These are phyloP conservation scores for Diaporthe velutina DNA, from an alignment of 2,329 filamentous ascomycete genomes.

Conservation along the genomic window DNA sequence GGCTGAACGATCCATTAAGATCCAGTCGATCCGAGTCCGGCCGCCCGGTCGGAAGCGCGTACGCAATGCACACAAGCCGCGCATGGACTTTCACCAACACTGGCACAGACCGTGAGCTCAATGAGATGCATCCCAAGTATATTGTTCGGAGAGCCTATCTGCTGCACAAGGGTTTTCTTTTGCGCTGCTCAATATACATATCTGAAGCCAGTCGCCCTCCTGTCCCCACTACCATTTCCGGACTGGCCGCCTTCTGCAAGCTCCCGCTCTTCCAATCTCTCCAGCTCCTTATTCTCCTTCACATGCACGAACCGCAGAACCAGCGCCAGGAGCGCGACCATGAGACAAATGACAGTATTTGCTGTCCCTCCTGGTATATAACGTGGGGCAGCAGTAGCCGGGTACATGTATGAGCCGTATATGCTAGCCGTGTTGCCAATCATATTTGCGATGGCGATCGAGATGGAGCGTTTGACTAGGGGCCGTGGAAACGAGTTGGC, in stretches of 20 bases:
- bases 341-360: conserved; percentile 72
- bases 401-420: conserved; percentile 63
- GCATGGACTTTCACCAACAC: conserved; percentile 15
- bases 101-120: background rate
- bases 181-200: conserved; percentile 45
- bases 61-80: conserved; percentile 14
- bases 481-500: conserved; percentile 80
- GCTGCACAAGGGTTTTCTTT: background rate
- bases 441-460: conserved; percentile 76
- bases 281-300: conserved; percentile 72
- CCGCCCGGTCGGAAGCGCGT: background rate
- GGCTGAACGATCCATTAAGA: background rate
- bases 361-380: conserved; percentile 69
- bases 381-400: conserved; percentile 54
- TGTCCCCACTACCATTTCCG: conserved; percentile 46
- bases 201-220: conserved; percentile 46
- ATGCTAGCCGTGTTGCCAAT: conserved; percentile 71
- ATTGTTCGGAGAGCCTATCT: background rate
- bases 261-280: conserved; percentile 44
- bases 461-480: conserved; percentile 73
- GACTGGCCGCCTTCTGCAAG: conserved; percentile 48
- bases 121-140: background rate
- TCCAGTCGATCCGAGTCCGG: conserved; percentile 14
- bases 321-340: conserved; percentile 68
- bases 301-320: conserved; percentile 65